A percentile compares a stretch with the other conserved stretches of the same genome.
These are phyloP conservation scores for Termitomyces sp. DNA, from an alignment of 768 basidiomycete genomes.

Conservation along the genomic window DNA sequence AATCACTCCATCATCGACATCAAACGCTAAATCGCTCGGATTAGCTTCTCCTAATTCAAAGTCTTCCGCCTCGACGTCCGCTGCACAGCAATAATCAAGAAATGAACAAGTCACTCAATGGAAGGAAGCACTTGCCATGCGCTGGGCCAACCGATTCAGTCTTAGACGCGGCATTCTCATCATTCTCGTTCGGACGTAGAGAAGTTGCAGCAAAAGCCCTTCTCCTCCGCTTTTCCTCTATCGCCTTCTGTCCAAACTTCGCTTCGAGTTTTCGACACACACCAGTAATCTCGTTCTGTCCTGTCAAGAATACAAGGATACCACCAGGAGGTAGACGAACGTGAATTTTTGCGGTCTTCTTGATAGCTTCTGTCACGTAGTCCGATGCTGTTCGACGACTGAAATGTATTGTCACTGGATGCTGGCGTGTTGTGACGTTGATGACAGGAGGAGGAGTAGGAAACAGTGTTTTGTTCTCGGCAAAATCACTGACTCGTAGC, in stretches of 20 bases:
- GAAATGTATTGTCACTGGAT: conserved; percentile 95
- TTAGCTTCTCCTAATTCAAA: conserved; percentile 54
- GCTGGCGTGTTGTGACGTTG: conserved; percentile 83
- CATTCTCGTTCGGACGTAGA: conserved; percentile 21
- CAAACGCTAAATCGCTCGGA: conserved; percentile 53
- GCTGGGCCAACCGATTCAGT: conserved; percentile 30
- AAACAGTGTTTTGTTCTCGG: conserved; percentile 81
- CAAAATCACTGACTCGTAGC: conserved; percentile 88
- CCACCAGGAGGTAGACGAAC: conserved; percentile 88
- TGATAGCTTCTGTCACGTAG: conserved; percentile 86
- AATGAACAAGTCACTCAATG: background rate
- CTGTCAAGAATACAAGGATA: conserved; percentile 90
- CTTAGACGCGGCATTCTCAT: conserved; percentile 16
- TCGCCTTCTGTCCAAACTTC: conserved; percentile 62
- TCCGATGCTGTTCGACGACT: conserved; percentile 79
- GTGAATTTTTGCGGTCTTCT: conserved; percentile 90
- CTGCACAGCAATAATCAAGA: conserved; percentile 23
- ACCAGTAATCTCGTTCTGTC: conserved; percentile 89
- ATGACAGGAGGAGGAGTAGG: conserved; percentile 84
- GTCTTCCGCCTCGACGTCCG: conserved; percentile 78
- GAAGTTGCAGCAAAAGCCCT: conserved; percentile 18
- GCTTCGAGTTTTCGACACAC: conserved; percentile 79
- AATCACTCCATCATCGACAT: conserved; percentile 56
- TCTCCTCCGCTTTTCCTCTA: conserved; percentile 45
- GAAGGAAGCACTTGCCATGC: conserved; percentile 34